Evolutionary conservation across 2,329 filamentous ascomycete genomes (phyloP).

Genomic region (Lachnellula arida): DNA sequence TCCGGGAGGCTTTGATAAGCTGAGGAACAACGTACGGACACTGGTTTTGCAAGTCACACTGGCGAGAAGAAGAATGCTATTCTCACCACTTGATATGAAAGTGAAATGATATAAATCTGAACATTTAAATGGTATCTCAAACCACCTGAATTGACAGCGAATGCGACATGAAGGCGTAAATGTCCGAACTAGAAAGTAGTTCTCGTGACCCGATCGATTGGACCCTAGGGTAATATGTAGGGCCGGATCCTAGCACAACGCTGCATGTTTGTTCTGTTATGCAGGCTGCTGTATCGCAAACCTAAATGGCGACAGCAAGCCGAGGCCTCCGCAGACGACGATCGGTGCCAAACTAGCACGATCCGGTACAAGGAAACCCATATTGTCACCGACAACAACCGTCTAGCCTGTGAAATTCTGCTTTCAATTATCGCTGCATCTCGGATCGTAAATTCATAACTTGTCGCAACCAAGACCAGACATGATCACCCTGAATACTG

Average conservation of each 20-base stretch:
- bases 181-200: conserved; percentile 2
- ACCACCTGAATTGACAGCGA: neutral
- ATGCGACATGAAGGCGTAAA: neutral
- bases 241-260: conserved; percentile 11
- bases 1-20: too few species aligned
- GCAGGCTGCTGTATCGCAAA: conserved; percentile 12
- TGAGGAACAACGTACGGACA: neutral
- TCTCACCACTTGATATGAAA: neutral
- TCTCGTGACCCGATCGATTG: conserved; percentile 19
- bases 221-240: conserved; percentile 5
- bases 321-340: neutral
- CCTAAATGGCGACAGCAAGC: conserved; percentile 3
- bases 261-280: conserved; percentile 15
- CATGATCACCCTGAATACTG: neutral
- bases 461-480: neutral
- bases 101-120: neutral
- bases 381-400: conserved; percentile 1
- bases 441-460: neutral
- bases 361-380: neutral
- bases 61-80: neutral
- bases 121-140: too few species aligned
- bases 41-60: neutral
- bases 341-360: conserved; percentile 2
- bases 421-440: neutral
- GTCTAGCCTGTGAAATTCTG: neutral